Percentiles rank a stretch among this genome's conserved stretches.
Conservation (phyloP, 2,329 filamentous ascomycete species). For the Ophidiomyces ophidiicola region DNA sequence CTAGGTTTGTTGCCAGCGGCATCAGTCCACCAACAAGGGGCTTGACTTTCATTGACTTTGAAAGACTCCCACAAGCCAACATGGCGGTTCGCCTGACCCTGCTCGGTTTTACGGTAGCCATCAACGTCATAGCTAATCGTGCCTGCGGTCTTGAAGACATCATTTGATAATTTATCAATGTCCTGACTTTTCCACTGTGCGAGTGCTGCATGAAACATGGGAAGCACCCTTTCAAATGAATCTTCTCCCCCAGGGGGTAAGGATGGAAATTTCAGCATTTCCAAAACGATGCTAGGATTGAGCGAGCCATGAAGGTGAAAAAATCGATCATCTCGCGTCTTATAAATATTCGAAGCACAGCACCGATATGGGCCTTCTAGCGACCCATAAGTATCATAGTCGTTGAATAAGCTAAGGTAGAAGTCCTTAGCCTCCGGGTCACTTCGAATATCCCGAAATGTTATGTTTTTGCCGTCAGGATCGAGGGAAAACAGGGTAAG, state of each 20-base stretch:
- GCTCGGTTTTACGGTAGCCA: slow-evolving; percentile 29
- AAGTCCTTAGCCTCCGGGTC: slow-evolving; percentile 18
- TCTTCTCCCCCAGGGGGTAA: slow-evolving; percentile 18
- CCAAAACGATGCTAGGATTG: background rate
- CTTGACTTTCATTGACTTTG: slow-evolving; percentile 21
- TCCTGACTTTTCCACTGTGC: background rate
- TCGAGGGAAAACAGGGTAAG: slow-evolving; percentile 26
- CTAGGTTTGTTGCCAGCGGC: slow-evolving; percentile 14
- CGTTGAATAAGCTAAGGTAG: background rate
- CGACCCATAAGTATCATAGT: background rate
- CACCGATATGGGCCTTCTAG: slow-evolving; percentile 14
- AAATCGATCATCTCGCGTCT: slow-evolving; percentile 34
- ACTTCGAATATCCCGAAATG: slow-evolving; percentile 12
- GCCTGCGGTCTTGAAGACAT: slow-evolving; percentile 19
- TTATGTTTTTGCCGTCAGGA: slow-evolving; percentile 21
- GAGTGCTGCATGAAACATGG: background rate
- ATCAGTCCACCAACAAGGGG: slow-evolving; percentile 34
- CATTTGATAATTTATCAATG: background rate
- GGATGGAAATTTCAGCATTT: slow-evolving; percentile 2
- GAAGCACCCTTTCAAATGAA: slow-evolving; percentile 25
- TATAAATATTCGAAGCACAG: slow-evolving; percentile 38
- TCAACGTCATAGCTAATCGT: slow-evolving; percentile 30
- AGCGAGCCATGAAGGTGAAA: slow-evolving; percentile 38
- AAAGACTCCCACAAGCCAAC: slow-evolving; percentile 32
- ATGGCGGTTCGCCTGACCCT: slow-evolving; percentile 34